These are phyloP conservation scores for Simplicillium sp. DNA, from an alignment of 2,329 filamentous ascomycete genomes.

Conservation along the genomic window DNA sequence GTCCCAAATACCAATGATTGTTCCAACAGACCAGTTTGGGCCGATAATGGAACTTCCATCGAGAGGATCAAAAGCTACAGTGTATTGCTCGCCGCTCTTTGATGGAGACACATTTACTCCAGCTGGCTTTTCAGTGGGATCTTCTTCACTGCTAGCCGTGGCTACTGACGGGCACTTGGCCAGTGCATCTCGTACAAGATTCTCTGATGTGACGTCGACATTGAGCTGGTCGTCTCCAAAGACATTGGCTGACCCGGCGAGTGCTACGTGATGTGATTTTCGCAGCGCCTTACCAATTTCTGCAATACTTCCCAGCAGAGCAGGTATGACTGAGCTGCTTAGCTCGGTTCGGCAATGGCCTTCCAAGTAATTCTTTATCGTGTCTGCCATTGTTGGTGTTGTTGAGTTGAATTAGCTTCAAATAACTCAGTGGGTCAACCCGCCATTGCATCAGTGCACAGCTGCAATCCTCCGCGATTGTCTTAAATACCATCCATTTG, in stretches of 20 bases:
- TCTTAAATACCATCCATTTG: too few species aligned
- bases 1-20: constrained; percentile 52
- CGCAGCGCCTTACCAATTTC: constrained; percentile 34
- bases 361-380: background rate
- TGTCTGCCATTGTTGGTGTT: too few species aligned
- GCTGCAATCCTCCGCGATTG: too few species aligned
- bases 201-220: constrained; percentile 44
- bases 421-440: too few species aligned
- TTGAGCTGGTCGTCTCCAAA: constrained; percentile 54
- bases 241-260: constrained; percentile 39
- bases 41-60: constrained; percentile 54
- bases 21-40: constrained; percentile 48
- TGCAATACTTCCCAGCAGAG: constrained; percentile 33
- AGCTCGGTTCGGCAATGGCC: background rate
- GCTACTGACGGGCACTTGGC: constrained; percentile 32
- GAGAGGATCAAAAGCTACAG: constrained; percentile 53
- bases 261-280: constrained; percentile 32
- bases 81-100: constrained; percentile 34
- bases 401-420: too few species aligned
- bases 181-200: constrained; percentile 33
- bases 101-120: constrained; percentile 8
- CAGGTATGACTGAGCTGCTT: constrained; percentile 33
- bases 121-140: constrained; percentile 37
- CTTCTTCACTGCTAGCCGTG: constrained; percentile 51
- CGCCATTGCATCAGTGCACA: too few species aligned